Conservation (phyloP, 176 grass and related monocot species). For the Saccharum spontaneum region DNA sequence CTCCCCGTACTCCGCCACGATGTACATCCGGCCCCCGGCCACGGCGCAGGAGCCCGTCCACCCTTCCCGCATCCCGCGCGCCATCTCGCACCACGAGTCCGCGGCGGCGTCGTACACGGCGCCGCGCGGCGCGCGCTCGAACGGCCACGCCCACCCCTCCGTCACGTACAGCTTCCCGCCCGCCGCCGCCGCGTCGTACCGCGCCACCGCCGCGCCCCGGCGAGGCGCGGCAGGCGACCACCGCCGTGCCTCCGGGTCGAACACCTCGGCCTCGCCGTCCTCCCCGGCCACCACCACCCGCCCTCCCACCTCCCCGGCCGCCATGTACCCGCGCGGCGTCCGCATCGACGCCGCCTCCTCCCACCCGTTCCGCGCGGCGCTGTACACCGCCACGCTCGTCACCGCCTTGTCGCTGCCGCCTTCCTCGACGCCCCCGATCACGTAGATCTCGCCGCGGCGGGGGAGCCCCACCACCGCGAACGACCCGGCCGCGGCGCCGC, state of each 20-base stretch:
- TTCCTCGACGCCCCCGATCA: conserved; percentile 62
- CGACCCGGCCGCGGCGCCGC: conserved; percentile 41
- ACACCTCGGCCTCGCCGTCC: conserved; percentile 58
- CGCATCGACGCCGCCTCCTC: conserved; percentile 35
- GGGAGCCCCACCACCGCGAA: conserved; percentile 66
- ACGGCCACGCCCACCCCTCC: conserved; percentile 97
- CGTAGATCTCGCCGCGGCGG: conserved; percentile 80
- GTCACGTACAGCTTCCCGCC: conserved; percentile 81
- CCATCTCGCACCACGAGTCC: conserved; percentile 82
- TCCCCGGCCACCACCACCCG: conserved; percentile 55
- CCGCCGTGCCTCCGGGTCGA: conserved; percentile 41
- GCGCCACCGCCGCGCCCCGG: conserved; percentile 33
- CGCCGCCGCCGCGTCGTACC: conserved; percentile 79
- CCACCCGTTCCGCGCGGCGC: conserved; percentile 74
- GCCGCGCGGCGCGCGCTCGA: conserved; percentile 73
- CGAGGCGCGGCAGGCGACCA: conserved; percentile 15
- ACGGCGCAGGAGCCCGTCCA: conserved; percentile 93
- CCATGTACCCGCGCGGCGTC: conserved; percentile 54
- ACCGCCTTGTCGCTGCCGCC: conserved; percentile 40
- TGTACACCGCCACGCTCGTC: conserved; percentile 67
- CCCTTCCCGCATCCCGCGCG: conserved; percentile 82
- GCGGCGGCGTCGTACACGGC: conserved; percentile 70
- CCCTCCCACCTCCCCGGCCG: conserved; percentile 60
- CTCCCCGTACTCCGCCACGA: conserved; percentile 95
- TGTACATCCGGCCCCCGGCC: conserved; percentile 58